Base-by-base conservation (phyloP, 495 filamentous ascomycete genomes). In the Usnea hakonensis region DNA sequence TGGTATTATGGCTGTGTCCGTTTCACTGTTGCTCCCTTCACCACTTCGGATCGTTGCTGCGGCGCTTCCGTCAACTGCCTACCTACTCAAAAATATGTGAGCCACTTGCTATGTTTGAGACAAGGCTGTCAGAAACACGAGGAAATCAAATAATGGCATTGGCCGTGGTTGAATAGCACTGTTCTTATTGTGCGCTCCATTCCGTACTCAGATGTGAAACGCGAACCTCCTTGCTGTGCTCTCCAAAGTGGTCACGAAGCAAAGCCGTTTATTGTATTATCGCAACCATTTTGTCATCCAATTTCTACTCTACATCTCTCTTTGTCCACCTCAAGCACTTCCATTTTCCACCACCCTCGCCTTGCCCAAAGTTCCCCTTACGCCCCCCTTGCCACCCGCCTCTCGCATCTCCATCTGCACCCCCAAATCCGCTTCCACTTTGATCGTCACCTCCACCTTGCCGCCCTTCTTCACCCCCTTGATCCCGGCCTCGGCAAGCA, bases 391-490 rank as follows among this genome's bases (percentile, higher is more conserved):
- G 37, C 85, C 87, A 59, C 91, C 91, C 40, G 95, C 86, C 72
- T 96, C 91, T 62, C 91, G 81, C 61, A 86, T 86, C 30, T 90
- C 88, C 68, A 96, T 79, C 62, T 86, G 87, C 63, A 96, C 79
- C 61, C 78, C 78, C 55, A 96, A 75, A 73, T 97, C 91, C 21
- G 81, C 81, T 46, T 80, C 83, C 60, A 97, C 88, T 68, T 90
- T 92, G 63, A 98, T 81, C 71, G 88, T 93, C 54, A 97, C 85
- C 81, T 97, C 94, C 64, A 97, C 85, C 79, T 94, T 96, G 65
- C 82, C 81, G 41, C 89, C 89, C 79, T 91, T 92, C 84, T 90
- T 90, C 60, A 91, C 84, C 61, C 80, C 89, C 74, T 81, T 87
- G 68, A 97, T 73, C 36, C 86, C 88, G 14, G 90, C 88, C 78